These are phyloP conservation scores for Digitaria exilis DNA, from an alignment of 202 grass and related monocot species.

Conservation along the genomic window DNA sequence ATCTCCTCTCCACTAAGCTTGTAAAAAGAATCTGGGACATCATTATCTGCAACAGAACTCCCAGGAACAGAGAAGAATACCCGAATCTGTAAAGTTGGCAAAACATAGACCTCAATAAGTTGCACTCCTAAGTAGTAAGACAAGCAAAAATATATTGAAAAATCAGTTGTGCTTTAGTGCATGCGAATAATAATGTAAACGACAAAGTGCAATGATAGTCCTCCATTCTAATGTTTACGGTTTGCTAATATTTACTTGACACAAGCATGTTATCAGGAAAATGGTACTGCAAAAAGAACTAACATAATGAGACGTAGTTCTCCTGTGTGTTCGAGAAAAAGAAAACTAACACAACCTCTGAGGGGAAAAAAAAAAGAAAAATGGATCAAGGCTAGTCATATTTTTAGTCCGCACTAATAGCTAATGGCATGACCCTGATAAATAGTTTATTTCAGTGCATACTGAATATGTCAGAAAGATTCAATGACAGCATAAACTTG, in stretches of 20 bases:
- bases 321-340: too few species aligned
- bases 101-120: conserved; percentile 30
- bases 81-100: conserved; percentile 53
- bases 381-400: too few species aligned
- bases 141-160: conserved; percentile 2
- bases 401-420: too few species aligned
- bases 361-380: too few species aligned
- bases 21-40: conserved; percentile 85
- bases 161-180: background rate
- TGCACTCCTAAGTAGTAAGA: background rate
- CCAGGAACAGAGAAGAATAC: conserved; percentile 78
- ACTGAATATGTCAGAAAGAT: too few species aligned
- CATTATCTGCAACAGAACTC: conserved; percentile 59
- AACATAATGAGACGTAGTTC: too few species aligned
- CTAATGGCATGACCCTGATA: background rate
- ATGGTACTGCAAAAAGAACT: background rate
- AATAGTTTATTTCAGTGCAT: conserved; percentile 23
- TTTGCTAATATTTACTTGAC: background rate
- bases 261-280: background rate
- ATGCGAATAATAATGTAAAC: too few species aligned
- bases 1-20: conserved; percentile 63
- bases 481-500: too few species aligned
- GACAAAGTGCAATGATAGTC: background rate
- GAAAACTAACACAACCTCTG: too few species aligned
- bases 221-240: background rate